Evolutionary conservation across 371 early-diverging fungal genomes (phyloP).

Genomic region (Vittaforma corneae): DNA sequence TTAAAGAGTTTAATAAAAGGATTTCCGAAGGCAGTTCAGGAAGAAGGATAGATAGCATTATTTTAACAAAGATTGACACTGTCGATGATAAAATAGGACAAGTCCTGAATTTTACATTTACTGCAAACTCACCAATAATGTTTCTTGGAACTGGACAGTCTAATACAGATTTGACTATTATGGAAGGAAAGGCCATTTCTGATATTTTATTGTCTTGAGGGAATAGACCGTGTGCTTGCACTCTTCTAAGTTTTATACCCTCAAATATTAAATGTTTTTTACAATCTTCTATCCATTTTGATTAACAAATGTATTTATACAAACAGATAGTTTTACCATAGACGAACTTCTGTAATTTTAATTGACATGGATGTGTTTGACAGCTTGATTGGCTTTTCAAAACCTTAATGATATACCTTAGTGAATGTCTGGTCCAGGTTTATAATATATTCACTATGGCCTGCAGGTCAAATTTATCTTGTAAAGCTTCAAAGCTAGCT

Average conservation of each 20-base stretch:
- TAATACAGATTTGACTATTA: conserved; percentile 77
- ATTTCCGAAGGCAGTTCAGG: conserved; percentile 65
- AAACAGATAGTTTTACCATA: too few relatives aligned
- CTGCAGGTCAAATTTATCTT: too few relatives aligned
- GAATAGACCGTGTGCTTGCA: too few relatives aligned
- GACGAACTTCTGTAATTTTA: too few relatives aligned
- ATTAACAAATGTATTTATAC: background rate
- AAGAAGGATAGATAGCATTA: conserved; percentile 84
- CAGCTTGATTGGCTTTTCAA: too few relatives aligned
- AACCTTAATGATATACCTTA: too few relatives aligned
- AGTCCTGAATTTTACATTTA: conserved; percentile 61
- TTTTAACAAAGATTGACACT: conserved; percentile 93
- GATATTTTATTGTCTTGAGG: conserved; percentile 9
- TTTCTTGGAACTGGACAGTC: conserved; percentile 98
- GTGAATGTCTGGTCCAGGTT: too few relatives aligned
- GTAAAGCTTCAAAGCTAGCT: too few relatives aligned
- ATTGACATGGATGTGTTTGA: too few relatives aligned
- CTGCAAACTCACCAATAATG: conserved; percentile 89
- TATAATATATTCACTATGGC: too few relatives aligned
- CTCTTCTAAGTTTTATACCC: background rate
- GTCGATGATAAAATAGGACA: conserved; percentile 81
- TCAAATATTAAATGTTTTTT: background rate
- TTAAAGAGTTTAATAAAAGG: conserved; percentile 88
- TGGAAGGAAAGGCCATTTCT: conserved; percentile 43
- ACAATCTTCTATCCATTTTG: background rate